Conservation (phyloP, 306 rosid genomes). For the Malus fusca region DNA sequence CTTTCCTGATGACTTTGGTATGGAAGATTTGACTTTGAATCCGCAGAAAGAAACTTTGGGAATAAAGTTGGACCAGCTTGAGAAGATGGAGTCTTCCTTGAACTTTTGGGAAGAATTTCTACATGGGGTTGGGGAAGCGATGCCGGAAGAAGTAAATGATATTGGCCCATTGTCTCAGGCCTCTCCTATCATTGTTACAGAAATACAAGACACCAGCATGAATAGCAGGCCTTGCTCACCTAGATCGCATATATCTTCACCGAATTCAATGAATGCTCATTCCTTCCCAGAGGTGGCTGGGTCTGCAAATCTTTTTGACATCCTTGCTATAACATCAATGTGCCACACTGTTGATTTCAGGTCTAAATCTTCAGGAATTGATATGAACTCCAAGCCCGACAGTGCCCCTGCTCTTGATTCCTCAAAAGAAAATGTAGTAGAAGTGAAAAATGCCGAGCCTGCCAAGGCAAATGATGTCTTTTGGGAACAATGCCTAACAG, state of each 20-base stretch:
- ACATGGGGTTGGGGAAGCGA: not conserved
- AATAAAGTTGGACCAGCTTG: constrained; percentile 9
- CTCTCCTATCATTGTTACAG: constrained; percentile 14
- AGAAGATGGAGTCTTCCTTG: constrained; percentile 26
- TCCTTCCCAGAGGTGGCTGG: constrained; percentile 16
- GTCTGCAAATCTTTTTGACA: constrained; percentile 6
- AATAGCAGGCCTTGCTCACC: constrained; percentile 13
- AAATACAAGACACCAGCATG: constrained; percentile 12
- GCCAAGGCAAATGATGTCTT: constrained; percentile 23
- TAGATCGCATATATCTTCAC: constrained; percentile 19
- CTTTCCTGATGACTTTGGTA: constrained; percentile 6
- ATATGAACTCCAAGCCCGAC: constrained; percentile 25
- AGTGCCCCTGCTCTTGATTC: not conserved
- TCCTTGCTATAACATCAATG: constrained; percentile 10
- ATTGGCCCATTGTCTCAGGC: constrained; percentile 2
- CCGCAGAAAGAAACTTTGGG: constrained; percentile 3
- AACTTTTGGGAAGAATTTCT: constrained; percentile 21
- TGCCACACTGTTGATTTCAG: not conserved
- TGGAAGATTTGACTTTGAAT: constrained; percentile 8
- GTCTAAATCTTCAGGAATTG: constrained; percentile 15
- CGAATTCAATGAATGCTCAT: constrained; percentile 11
- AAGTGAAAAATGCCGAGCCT: not conserved
- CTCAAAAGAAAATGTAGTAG: not conserved
- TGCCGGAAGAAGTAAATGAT: constrained; percentile 13
- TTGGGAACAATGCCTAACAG: constrained; percentile 39